A percentile compares a stretch with the other conserved stretches of the same genome.
Conservation (phyloP, 108 stramenopile genomes). For the Conticribra guillardii region DNA sequence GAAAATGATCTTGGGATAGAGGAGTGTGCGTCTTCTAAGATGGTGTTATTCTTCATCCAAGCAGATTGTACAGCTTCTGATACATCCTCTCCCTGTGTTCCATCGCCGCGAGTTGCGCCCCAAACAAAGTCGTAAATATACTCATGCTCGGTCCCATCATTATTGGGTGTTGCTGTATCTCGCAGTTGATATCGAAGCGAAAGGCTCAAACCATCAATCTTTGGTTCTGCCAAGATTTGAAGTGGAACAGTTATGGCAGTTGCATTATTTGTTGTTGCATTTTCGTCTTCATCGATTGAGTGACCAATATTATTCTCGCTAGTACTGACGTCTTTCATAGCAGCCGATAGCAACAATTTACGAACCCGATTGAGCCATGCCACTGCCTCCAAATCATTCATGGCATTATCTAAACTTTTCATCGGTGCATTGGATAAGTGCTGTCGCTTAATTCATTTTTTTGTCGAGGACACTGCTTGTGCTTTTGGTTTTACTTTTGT, state of each 20-base stretch:
- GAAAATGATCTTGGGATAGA: constrained; percentile 20
- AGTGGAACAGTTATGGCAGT: constrained; percentile 20
- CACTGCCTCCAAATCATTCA: constrained; percentile 55
- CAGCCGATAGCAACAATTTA: constrained; percentile 36
- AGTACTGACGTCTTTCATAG: not conserved
- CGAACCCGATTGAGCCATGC: constrained; percentile 71
- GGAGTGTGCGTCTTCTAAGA: not conserved
- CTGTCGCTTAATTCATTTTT: constrained; percentile 51
- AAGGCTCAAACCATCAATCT: constrained; percentile 92
- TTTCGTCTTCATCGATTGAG: not conserved
- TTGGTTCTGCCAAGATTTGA: constrained; percentile 87
- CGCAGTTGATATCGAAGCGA: constrained; percentile 75
- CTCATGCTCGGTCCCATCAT: not conserved
- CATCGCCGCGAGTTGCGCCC: constrained; percentile 94
- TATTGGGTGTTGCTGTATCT: not conserved
- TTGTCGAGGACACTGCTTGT: constrained; percentile 5
- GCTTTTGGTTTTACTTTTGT: constrained; percentile 12
- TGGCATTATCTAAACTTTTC: constrained; percentile 83
- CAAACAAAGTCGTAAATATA: constrained; percentile 57
- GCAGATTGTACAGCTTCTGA: constrained; percentile 56
- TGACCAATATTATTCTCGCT: not conserved
- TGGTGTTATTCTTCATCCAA: constrained; percentile 43
- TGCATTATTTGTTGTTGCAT: not conserved
- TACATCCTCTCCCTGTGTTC: constrained; percentile 80
- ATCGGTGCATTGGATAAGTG: constrained; percentile 68